Conservation (phyloP, 768 basidiomycete genomes). For the Chalciporus piperatus region DNA sequence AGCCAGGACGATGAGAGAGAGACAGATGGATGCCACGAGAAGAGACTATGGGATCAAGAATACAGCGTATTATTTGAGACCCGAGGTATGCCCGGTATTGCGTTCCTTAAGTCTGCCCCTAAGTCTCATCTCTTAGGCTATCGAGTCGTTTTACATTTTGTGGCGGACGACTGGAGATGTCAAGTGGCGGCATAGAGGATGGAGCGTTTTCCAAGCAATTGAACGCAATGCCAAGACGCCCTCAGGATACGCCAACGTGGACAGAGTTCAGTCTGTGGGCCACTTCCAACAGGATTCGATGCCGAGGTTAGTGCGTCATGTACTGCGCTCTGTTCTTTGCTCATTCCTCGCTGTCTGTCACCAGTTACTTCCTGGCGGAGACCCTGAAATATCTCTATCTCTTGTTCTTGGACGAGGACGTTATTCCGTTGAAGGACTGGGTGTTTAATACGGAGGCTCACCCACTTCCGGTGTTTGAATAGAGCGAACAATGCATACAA, state of each 20-base stretch:
- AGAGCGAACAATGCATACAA: constrained; percentile 52
- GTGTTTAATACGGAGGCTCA: constrained; percentile 76
- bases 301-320: constrained; percentile 69
- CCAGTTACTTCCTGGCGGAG: constrained; percentile 54
- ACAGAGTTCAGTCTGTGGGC: constrained; percentile 43
- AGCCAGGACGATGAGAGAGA: constrained; percentile 16
- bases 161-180: constrained; percentile 68
- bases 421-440: constrained; percentile 51
- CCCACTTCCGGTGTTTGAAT: constrained; percentile 68
- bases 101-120: background rate
- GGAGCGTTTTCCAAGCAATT: constrained; percentile 67
- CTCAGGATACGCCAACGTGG: constrained; percentile 61
- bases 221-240: constrained; percentile 55
- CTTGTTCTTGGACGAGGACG: constrained; percentile 63
- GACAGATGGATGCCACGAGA: constrained; percentile 21
- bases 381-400: constrained; percentile 74
- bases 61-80: constrained; percentile 56
- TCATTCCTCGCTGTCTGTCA: background rate
- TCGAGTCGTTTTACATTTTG: constrained; percentile 70
- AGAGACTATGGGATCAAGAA: constrained; percentile 56
- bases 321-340: background rate
- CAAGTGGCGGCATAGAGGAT: constrained; percentile 70
- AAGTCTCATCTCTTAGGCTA: constrained; percentile 41
- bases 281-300: constrained; percentile 50
- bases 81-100: constrained; percentile 51